These are phyloP conservation scores for Pilaira anomala DNA, from an alignment of 192 early-diverging fungal species.

Conservation along the genomic window DNA sequence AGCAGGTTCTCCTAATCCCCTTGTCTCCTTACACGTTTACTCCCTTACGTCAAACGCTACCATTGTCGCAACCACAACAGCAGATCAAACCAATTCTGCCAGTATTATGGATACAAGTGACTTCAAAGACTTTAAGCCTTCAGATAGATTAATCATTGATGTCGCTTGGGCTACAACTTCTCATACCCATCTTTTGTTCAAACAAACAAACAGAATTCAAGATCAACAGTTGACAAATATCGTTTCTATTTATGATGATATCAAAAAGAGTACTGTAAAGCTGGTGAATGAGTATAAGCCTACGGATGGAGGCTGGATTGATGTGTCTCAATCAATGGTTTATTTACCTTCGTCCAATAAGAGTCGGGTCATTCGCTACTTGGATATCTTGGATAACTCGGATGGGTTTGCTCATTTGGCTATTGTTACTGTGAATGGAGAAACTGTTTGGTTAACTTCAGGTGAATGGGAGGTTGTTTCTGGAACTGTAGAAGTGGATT, in stretches of 20 bases:
- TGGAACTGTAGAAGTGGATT: slow-evolving; percentile 43
- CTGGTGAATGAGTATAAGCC: slow-evolving; percentile 64
- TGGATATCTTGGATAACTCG: slow-evolving; percentile 58
- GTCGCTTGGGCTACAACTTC: slow-evolving; percentile 76
- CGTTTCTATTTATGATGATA: slow-evolving; percentile 29
- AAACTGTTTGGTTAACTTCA: slow-evolving; percentile 49
- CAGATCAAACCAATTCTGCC: slow-evolving; percentile 19
- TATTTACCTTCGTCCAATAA: slow-evolving; percentile 8
- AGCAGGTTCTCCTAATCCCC: slow-evolving; percentile 84
- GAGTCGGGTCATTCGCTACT: slow-evolving; percentile 45
- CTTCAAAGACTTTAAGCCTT: slow-evolving; percentile 45
- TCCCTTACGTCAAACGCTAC: slow-evolving; percentile 19
- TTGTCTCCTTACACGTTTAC: slow-evolving; percentile 74
- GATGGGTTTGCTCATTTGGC: slow-evolving; percentile 71
- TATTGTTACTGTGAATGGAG: slow-evolving; percentile 44
- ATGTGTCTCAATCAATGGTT: slow-evolving; percentile 46
- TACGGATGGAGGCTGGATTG: slow-evolving; percentile 73
- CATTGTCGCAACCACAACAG: slow-evolving; percentile 9
- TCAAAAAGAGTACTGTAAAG: slow-evolving; percentile 7
- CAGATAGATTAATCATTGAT: slow-evolving; percentile 78
- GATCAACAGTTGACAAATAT: slow-evolving; percentile 75
- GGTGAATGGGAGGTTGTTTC: slow-evolving; percentile 69
- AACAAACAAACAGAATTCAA: slow-evolving; percentile 89
- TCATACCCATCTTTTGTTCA: slow-evolving; percentile 62
- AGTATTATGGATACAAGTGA: slow-evolving; percentile 17